Percentiles rank a stretch among this genome's conserved stretches.
Conservation (phyloP, 208 protist genomes). For the Crithidia thermophila region DNA sequence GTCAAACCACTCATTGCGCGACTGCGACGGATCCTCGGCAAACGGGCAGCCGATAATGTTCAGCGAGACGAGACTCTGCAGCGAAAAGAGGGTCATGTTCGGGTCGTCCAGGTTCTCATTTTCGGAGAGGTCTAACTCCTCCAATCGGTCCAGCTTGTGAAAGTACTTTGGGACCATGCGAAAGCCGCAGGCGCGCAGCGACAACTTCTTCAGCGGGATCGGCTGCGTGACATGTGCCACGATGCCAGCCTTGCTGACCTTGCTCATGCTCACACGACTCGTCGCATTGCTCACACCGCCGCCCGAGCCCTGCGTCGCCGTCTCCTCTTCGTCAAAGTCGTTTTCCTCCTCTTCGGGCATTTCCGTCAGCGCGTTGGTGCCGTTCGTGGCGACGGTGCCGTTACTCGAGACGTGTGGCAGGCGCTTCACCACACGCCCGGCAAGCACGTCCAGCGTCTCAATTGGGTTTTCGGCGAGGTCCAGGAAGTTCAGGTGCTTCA, state of each 20-base stretch:
- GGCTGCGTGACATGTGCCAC: constrained; percentile 65
- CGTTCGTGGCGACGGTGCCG: constrained; percentile 15
- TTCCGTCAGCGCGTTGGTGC: constrained; percentile 21
- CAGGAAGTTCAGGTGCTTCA: constrained; percentile 58
- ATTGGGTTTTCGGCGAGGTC: constrained; percentile 84
- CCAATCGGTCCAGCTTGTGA: constrained; percentile 77
- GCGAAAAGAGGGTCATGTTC: constrained; percentile 89
- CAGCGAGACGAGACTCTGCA: constrained; percentile 72
- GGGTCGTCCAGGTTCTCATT: constrained; percentile 82
- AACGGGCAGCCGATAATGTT: constrained; percentile 89
- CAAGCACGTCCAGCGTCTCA: constrained; percentile 84
- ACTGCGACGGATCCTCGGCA: constrained; percentile 53
- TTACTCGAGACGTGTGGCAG: constrained; percentile 37
- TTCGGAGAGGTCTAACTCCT: constrained; percentile 85
- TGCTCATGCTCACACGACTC: constrained; percentile 66
- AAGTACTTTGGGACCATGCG: constrained; percentile 88
- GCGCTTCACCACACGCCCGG: constrained; percentile 70
- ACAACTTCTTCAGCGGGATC: constrained; percentile 73
- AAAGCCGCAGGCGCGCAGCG: constrained; percentile 67
- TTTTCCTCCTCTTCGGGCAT: constrained; percentile 15
- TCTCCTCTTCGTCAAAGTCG: constrained; percentile 40
- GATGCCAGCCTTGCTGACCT: constrained; percentile 68
- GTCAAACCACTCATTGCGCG: constrained; percentile 88
- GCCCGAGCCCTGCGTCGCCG: constrained; percentile 30
- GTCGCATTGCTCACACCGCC: constrained; percentile 31